A percentile compares a stretch with the other conserved stretches of the same genome.
Conservation (phyloP, 2,329 filamentous ascomycete genomes). For the Leptographium radiaticola region DNA sequence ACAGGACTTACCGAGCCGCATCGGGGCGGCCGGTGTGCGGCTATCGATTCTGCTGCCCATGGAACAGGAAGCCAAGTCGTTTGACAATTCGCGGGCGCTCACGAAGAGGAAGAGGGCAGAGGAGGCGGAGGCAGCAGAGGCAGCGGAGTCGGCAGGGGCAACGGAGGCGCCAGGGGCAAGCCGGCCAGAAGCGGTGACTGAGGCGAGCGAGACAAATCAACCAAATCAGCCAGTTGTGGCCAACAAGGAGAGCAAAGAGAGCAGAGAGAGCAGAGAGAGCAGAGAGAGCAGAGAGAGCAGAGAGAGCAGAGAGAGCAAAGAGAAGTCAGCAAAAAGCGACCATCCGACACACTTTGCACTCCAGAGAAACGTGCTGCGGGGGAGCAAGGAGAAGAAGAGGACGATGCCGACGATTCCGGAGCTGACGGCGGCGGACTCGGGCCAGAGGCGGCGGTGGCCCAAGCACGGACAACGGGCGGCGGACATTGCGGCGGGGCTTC, state of each 20-base stretch:
- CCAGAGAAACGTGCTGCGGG: not conserved
- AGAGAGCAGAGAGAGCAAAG: not conserved
- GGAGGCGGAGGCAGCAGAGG: constrained; percentile 4
- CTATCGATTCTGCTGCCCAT: constrained; percentile 16
- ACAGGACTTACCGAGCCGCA: constrained; percentile 30
- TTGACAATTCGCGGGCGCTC: constrained; percentile 5
- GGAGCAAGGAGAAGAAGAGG: not conserved
- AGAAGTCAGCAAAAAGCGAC: not conserved
- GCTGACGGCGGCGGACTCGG: constrained; percentile 16
- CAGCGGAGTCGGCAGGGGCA: not conserved
- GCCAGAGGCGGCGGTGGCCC: not conserved
- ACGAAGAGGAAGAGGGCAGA: not conserved
- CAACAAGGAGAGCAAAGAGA: not conserved
- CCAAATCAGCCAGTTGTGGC: not conserved
- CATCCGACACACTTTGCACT: no score
- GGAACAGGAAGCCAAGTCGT: constrained; percentile 16
- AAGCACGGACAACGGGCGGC: not conserved
- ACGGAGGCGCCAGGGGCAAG: not conserved
- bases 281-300: not conserved
- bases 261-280: no score
- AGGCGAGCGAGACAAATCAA: not conserved
- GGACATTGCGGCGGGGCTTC: not conserved
- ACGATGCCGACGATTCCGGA: constrained; percentile 28
- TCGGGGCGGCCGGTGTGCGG: constrained; percentile 25
- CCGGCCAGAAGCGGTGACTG: not conserved